A percentile compares a stretch with the other conserved stretches of the same genome.
phyloP scores from a whole-genome alignment of 208 protist genomes.

The Tritrichomonas musculus region DNA sequence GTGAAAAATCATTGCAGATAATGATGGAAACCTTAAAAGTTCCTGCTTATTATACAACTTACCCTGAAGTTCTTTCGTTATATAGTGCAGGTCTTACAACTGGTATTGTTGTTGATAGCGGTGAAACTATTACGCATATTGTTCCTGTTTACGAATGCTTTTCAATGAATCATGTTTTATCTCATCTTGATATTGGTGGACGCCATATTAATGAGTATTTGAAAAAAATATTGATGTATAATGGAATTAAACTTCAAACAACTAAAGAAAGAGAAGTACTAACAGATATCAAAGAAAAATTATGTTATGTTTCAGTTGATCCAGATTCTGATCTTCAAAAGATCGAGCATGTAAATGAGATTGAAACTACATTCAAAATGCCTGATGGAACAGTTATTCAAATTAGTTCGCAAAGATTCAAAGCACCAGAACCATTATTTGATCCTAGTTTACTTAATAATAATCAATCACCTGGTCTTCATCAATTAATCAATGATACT shows the following conservation, averaged over 20 bases:
- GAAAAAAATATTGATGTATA: neutral
- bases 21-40: conserved; percentile 34
- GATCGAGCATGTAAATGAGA: conserved; percentile 37
- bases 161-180: neutral
- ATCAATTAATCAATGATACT: conserved; percentile 56
- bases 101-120: neutral
- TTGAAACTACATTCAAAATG: conserved; percentile 60
- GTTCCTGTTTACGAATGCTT: conserved; percentile 10
- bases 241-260: neutral
- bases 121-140: neutral
- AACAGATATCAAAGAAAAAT: conserved; percentile 66
- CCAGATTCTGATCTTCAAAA: conserved; percentile 56
- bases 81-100: neutral
- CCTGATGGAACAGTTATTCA: conserved; percentile 58
- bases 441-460: conserved; percentile 60
- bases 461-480: conserved; percentile 50
- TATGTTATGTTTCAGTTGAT: conserved; percentile 63
- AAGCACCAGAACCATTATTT: conserved; percentile 72
- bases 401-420: conserved; percentile 56
- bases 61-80: neutral
- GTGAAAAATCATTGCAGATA: neutral
- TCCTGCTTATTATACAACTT: neutral
- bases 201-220: neutral
- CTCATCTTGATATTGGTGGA: neutral
- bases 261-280: conserved; percentile 60